Conservation (phyloP, 768 basidiomycete species). For the Artomyces pyxidatus region DNA sequence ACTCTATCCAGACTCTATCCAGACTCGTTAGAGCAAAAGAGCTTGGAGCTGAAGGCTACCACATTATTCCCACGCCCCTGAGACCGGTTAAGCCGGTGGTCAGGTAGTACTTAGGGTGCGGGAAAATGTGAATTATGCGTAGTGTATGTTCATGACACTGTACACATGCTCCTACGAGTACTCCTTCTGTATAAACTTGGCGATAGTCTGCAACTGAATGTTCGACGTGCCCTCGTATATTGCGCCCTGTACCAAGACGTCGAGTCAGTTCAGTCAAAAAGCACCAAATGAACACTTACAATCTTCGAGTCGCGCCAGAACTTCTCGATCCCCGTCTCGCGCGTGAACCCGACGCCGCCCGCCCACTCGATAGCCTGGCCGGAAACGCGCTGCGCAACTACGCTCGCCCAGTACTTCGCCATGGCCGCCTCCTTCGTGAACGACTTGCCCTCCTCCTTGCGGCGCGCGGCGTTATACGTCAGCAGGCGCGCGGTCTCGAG, state of each 20-base stretch:
- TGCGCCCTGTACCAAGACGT: conserved; percentile 49
- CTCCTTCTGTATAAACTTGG: conserved; percentile 83
- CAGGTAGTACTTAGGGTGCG: too few species aligned
- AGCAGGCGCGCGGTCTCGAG: conserved; percentile 86
- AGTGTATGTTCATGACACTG: too few species aligned
- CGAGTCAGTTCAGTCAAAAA: background rate
- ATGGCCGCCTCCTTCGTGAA: conserved; percentile 96
- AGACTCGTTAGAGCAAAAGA: too few species aligned
- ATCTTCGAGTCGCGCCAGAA: conserved; percentile 97
- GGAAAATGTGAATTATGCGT: too few species aligned
- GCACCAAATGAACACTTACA: conserved; percentile 37
- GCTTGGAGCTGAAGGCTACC: too few species aligned
- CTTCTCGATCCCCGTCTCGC: conserved; percentile 95
- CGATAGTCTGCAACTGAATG: conserved; percentile 95
- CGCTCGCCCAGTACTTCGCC: conserved; percentile 91
- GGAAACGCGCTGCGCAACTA: conserved; percentile 81
- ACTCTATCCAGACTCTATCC: too few species aligned
- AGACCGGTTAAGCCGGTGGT: too few species aligned
- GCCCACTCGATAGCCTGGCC: conserved; percentile 95
- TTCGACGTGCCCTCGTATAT: conserved; percentile 97
- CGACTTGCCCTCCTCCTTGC: conserved; percentile 80
- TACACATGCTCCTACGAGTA: conserved; percentile 51
- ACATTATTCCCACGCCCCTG: too few species aligned
- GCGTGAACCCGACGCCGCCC: conserved; percentile 86
- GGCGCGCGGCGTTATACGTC: conserved; percentile 93